Percentiles rank a stretch among this genome's conserved stretches.
Conservation (phyloP, 2,329 filamentous ascomycete species). For the Aspergillus sp. region DNA sequence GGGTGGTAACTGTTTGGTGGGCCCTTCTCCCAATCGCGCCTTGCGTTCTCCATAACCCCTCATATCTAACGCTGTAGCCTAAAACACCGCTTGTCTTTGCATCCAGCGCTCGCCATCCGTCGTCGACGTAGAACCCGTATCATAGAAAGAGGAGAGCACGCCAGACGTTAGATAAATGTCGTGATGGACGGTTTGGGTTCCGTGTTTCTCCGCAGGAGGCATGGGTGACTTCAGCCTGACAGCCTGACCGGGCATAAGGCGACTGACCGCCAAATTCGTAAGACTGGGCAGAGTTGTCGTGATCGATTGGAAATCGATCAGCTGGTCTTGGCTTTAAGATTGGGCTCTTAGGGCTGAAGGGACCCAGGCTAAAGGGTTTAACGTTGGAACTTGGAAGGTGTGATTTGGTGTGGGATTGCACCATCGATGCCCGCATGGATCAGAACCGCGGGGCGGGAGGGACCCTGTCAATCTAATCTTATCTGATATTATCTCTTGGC, state of each 20-base stretch:
- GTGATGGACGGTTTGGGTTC: not conserved
- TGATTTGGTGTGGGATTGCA: constrained; percentile 14
- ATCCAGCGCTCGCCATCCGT: not conserved
- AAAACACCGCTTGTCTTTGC: not conserved
- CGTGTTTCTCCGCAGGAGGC: not conserved
- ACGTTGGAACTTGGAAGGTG: not conserved
- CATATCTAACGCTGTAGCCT: not conserved
- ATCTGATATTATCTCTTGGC: constrained; percentile 20
- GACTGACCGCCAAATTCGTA: not conserved
- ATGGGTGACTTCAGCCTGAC: not conserved
- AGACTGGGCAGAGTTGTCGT: constrained; percentile 4
- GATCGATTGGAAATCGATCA: not conserved
- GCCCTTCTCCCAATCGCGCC: not conserved
- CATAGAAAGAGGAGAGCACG: not conserved
- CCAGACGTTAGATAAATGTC: not conserved
- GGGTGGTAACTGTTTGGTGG: not conserved
- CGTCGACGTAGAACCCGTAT: not conserved
- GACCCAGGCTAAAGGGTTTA: not conserved
- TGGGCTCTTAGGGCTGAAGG: constrained; percentile 18
- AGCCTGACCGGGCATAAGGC: not conserved
- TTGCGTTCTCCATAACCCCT: not conserved
- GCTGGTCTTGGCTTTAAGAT: not conserved
- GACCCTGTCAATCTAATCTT: constrained; percentile 16
- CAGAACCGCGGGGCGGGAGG: not conserved
- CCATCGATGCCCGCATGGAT: not conserved